phyloP scores from a whole-genome alignment of 495 filamentous ascomycete species.

The Daldinia grandis region DNA sequence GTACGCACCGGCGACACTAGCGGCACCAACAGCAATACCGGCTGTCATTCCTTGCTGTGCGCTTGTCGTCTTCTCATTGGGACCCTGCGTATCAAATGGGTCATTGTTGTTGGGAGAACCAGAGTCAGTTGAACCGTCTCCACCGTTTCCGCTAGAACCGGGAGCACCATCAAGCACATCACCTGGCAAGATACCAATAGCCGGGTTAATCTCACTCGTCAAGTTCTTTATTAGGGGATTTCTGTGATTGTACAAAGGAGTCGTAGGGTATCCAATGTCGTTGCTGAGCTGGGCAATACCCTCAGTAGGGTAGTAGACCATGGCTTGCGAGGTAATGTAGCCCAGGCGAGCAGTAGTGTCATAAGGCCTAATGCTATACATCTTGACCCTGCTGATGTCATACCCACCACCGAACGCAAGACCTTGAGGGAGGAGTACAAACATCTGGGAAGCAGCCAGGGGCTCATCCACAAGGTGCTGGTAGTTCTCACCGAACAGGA shows the following conservation, averaged over 20 bases:
- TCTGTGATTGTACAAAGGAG: constrained; percentile 75
- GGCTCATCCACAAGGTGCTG: constrained; percentile 74
- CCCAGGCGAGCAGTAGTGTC: constrained; percentile 73
- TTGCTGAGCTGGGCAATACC: constrained; percentile 68
- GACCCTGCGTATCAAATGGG: constrained; percentile 52
- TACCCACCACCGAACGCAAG: constrained; percentile 72
- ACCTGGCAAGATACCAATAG: constrained; percentile 78
- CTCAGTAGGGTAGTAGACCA: constrained; percentile 74
- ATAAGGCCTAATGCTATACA: constrained; percentile 79
- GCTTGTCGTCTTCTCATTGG: constrained; percentile 53
- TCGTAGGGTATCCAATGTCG: constrained; percentile 72
- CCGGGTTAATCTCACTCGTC: constrained; percentile 82
- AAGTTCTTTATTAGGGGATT: constrained; percentile 68
- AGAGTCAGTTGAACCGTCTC: constrained; percentile 28
- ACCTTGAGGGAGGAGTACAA: constrained; percentile 78
- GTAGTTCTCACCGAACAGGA: constrained; percentile 82
- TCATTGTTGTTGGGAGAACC: constrained; percentile 48
- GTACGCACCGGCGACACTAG: constrained; percentile 85
- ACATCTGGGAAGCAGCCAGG: constrained; percentile 84
- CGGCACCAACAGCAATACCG: constrained; percentile 80
- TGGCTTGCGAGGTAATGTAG: constrained; percentile 84
- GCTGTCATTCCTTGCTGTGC: constrained; percentile 78
- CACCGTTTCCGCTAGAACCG: constrained; percentile 41
- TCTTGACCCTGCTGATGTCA: constrained; percentile 59
- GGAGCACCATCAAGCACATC: constrained; percentile 52